These are phyloP conservation scores for Orychophragmus violaceus DNA, from an alignment of 345 rosid genomes.

Conservation along the genomic window DNA sequence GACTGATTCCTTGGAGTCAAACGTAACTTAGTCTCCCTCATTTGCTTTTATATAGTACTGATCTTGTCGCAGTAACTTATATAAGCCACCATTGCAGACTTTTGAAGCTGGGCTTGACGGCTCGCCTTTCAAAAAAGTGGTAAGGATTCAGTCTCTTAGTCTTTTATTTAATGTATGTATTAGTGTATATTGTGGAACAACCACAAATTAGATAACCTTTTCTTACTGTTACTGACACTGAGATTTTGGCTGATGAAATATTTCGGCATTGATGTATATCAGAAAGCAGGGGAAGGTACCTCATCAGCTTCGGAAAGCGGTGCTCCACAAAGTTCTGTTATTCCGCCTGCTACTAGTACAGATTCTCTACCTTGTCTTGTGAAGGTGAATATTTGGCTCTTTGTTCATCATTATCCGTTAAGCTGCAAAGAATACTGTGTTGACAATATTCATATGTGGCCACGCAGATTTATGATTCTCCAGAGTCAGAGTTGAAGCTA, in stretches of 20 bases:
- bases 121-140: constrained; percentile 68
- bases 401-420: not conserved
- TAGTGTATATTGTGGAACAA: not conserved
- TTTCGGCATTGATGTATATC: not conserved
- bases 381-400: constrained; percentile 38
- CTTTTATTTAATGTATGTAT: not conserved
- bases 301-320: constrained; percentile 39
- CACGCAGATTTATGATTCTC: constrained; percentile 69
- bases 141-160: constrained; percentile 23
- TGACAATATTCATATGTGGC: not conserved
- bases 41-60: not conserved
- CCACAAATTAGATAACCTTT: not conserved
- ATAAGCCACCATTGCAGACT: constrained; percentile 31
- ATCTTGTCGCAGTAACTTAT: not conserved
- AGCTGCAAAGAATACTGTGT: not conserved
- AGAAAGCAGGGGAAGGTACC: constrained; percentile 60
- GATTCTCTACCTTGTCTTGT: constrained; percentile 64
- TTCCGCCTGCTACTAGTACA: constrained; percentile 19
- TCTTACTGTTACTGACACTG: not conserved
- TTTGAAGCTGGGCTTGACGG: constrained; percentile 31
- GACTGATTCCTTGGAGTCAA: constrained; percentile 40
- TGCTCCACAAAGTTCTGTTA: constrained; percentile 20
- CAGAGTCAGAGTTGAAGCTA: constrained; percentile 73
- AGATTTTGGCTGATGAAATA: not conserved
- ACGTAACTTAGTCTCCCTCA: constrained; percentile 12